Evolutionary conservation across 176 grass and related monocot genomes (phyloP).

Genomic region (Leersia perrieri): DNA sequence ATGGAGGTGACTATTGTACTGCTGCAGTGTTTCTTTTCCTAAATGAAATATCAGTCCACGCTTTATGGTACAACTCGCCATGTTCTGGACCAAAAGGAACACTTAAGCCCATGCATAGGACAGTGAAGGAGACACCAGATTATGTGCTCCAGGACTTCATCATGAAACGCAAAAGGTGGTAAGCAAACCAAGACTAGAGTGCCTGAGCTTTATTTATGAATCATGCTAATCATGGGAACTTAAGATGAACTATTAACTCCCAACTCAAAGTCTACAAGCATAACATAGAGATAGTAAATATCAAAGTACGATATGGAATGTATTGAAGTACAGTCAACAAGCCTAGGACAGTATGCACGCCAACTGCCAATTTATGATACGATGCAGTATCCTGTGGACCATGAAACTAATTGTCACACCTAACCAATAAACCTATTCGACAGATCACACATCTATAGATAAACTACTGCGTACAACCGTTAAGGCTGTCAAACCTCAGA

Average conservation of each 20-base stretch:
- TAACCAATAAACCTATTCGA: background rate
- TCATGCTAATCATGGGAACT: background rate
- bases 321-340: background rate
- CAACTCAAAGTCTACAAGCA: background rate
- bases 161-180: slow-evolving; percentile 11
- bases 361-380: background rate
- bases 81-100: slow-evolving; percentile 7
- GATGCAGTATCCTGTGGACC: background rate
- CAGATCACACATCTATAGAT: background rate
- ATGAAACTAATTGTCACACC: background rate
- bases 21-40: background rate
- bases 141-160: slow-evolving; percentile 14
- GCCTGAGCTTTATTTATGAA: background rate
- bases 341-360: background rate
- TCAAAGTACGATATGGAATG: background rate
- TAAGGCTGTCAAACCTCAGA: background rate
- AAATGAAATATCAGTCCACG: background rate
- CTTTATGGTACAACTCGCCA: background rate
- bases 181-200: background rate
- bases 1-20: background rate
- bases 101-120: background rate
- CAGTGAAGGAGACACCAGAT: background rate
- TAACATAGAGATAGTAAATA: background rate
- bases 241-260: background rate
- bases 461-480: background rate